Evolutionary conservation across 768 basidiomycete genomes (phyloP).

Genomic region (Russula sp.): DNA sequence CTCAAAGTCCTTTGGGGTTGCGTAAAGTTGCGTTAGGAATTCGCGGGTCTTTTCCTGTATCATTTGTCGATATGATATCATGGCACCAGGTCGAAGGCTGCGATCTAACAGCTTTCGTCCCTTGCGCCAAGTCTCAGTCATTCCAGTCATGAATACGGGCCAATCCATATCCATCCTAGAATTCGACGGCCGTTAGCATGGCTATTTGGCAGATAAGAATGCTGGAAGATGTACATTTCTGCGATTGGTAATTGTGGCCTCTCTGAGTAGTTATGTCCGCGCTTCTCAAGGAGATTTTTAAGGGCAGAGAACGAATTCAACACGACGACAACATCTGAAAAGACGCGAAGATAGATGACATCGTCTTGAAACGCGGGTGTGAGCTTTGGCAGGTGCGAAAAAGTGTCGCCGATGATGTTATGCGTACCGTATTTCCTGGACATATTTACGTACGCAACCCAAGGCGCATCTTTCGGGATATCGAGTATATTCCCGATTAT

Average conservation of each 20-base stretch:
- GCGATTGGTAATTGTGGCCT: not conserved
- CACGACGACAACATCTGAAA: not conserved
- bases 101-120: slow-evolving; percentile 13
- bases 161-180: slow-evolving; percentile 2
- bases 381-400: not conserved
- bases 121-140: slow-evolving; percentile 6
- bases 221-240: slow-evolving; percentile 8
- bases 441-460: not conserved
- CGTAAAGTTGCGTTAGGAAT: slow-evolving; percentile 2
- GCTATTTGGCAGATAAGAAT: not conserved
- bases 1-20: slow-evolving; percentile 1
- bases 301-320: not conserved
- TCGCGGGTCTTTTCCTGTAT: slow-evolving; percentile 11
- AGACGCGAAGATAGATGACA: slow-evolving; percentile 6
- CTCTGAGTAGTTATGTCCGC: slow-evolving; percentile 27
- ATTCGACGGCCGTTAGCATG: not conserved
- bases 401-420: not conserved
- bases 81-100: slow-evolving; percentile 11
- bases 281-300: slow-evolving; percentile 11
- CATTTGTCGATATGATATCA: not conserved
- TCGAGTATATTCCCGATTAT: not conserved
- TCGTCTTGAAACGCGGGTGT: not conserved
- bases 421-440: slow-evolving; percentile 5
- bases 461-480: not conserved
- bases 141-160: not conserved